phyloP scores from a whole-genome alignment of 1,139 yeast species.

The Yamadazyma kanchanaburiensis region DNA sequence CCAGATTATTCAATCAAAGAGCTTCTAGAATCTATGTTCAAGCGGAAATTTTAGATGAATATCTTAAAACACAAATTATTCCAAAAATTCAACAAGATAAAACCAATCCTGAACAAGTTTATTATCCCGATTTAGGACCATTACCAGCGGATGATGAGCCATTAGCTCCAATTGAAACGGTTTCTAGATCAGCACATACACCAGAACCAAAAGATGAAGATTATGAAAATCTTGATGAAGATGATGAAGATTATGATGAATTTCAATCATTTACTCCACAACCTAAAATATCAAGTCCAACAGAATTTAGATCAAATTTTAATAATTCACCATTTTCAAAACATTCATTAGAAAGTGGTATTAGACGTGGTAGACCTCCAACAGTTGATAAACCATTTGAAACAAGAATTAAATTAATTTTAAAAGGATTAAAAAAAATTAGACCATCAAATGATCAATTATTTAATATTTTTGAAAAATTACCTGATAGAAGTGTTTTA shows the following conservation, averaged over 20 bases:
- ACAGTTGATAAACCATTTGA: conserved; percentile 93
- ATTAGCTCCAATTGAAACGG: conserved; percentile 1
- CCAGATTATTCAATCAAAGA: conserved; percentile 74
- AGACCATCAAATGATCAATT: conserved; percentile 51
- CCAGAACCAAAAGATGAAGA: conserved; percentile 21
- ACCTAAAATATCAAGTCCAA: conserved; percentile 3
- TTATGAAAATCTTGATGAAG: conserved; percentile 17
- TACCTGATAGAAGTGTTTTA: conserved; percentile 65
- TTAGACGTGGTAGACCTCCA: conserved; percentile 91
- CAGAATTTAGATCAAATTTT: no score
- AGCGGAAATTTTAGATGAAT: conserved; percentile 68
- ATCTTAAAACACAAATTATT: conserved; percentile 50
- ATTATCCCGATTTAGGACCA: conserved; percentile 72
- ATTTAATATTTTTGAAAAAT: conserved; percentile 55
- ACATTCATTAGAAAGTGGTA: conserved; percentile 49
- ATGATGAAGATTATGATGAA: conserved; percentile 36
- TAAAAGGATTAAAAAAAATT: conserved; percentile 77
- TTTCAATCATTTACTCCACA: conserved; percentile 16
- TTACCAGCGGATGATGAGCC: conserved; percentile 53
- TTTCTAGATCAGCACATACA: conserved; percentile 1
- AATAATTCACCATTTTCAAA: conserved; percentile 2
- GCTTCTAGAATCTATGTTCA: conserved; percentile 65
- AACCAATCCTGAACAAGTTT: conserved; percentile 35
- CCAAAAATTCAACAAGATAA: conserved; percentile 49
- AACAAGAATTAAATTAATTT: conserved; percentile 80